Conservation (phyloP, 2,329 filamentous ascomycete genomes). For the Xylaria sp. region DNA sequence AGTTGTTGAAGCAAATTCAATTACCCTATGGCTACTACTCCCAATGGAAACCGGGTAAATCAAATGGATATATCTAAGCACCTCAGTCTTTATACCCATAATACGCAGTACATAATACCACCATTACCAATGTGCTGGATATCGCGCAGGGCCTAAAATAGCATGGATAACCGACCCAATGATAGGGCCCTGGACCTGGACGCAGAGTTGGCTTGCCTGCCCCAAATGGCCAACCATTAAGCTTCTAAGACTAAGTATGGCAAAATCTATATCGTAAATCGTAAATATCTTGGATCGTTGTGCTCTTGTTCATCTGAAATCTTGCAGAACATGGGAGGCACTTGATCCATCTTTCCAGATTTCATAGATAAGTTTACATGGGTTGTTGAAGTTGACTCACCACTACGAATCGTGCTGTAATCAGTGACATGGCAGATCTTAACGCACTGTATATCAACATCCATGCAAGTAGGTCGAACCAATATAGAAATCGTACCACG, state of each 20-base stretch:
- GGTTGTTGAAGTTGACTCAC: not conserved
- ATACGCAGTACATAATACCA: not conserved
- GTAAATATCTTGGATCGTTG: not conserved
- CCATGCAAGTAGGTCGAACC: not conserved
- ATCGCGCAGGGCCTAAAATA: conserved; percentile 17
- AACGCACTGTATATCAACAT: not conserved
- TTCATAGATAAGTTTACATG: not conserved
- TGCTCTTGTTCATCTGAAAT: not conserved
- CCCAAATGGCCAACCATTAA: not conserved
- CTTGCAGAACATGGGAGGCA: not conserved
- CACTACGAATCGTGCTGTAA: not conserved
- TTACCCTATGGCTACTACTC: not conserved
- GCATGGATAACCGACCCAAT: not conserved
- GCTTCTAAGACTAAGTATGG: not conserved
- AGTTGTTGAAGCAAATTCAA: not conserved
- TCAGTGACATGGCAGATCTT: not conserved
- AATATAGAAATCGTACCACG: not conserved
- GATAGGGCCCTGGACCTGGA: not conserved
- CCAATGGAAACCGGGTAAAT: not conserved
- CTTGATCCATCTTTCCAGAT: not conserved
- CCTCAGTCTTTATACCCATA: not conserved
- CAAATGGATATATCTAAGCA: not conserved
- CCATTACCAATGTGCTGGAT: not conserved
- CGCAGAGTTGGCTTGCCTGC: conserved; percentile 10
- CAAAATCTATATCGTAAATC: not conserved